Percentiles rank a stretch among this genome's conserved stretches.
phyloP scores from a whole-genome alignment of 1,284 basidiomycete genomes.

The Pseudozyma pruni region DNA sequence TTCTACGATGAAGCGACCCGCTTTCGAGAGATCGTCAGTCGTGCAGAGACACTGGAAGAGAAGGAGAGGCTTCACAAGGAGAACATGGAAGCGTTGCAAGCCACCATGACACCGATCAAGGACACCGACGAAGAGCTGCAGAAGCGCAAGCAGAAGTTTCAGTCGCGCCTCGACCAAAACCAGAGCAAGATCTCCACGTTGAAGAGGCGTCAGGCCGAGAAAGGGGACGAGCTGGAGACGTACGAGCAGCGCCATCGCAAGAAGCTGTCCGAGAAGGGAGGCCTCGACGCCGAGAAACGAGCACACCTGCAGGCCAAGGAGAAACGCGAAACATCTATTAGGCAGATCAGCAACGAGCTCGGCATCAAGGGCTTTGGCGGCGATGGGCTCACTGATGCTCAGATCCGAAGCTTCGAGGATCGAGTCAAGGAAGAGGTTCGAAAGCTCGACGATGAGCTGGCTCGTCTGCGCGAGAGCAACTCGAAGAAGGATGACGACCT shows the following conservation, averaged over 20 bases:
- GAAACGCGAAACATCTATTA: slow-evolving; percentile 80
- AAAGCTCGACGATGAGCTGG: slow-evolving; percentile 42
- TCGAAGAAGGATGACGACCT: slow-evolving; percentile 42
- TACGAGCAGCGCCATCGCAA: slow-evolving; percentile 38
- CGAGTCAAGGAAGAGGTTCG: slow-evolving; percentile 44
- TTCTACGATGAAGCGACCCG: slow-evolving; percentile 85
- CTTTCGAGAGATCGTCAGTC: slow-evolving; percentile 84
- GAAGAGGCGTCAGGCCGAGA: slow-evolving; percentile 73
- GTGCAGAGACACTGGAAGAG: slow-evolving; percentile 77
- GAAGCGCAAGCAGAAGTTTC: slow-evolving; percentile 77
- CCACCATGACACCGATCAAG: slow-evolving; percentile 75
- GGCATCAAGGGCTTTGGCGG: slow-evolving; percentile 80
- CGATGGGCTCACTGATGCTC: slow-evolving; percentile 75
- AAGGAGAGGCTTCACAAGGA: slow-evolving; percentile 76
- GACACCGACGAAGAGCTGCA: slow-evolving; percentile 82
- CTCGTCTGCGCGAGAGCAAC: slow-evolving; percentile 24
- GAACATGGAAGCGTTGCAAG: slow-evolving; percentile 74
- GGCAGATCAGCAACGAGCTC: slow-evolving; percentile 76
- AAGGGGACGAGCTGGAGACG: slow-evolving; percentile 71
- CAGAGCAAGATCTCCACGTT: slow-evolving; percentile 72
- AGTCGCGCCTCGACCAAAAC: slow-evolving; percentile 74
- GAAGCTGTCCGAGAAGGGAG: slow-evolving; percentile 61
- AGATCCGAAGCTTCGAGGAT: slow-evolving; percentile 77
- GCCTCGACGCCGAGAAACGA: slow-evolving; percentile 64
- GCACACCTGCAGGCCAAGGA: slow-evolving; percentile 76